phyloP scores from a whole-genome alignment of 2,329 filamentous ascomycete species.

The Xylaria sp. region DNA sequence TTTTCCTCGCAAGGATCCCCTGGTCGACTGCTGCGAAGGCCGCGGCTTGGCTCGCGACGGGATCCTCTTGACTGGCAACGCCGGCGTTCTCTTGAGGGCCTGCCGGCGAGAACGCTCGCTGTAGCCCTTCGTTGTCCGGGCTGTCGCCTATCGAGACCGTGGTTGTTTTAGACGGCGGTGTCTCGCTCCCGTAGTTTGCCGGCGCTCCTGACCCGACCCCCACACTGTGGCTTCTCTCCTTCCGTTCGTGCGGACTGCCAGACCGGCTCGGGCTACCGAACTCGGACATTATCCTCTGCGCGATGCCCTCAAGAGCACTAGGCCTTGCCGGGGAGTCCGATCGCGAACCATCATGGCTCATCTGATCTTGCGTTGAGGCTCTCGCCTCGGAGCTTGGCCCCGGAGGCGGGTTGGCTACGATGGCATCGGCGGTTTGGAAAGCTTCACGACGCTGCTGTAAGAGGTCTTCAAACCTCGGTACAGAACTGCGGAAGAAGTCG shows the following conservation, averaged over 20 bases:
- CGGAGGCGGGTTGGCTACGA: constrained; percentile 42
- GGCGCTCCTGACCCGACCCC: constrained; percentile 31
- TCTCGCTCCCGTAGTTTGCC: constrained; percentile 35
- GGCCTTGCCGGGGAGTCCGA: constrained; percentile 56
- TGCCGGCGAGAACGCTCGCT: constrained; percentile 47
- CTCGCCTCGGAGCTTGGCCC: constrained; percentile 31
- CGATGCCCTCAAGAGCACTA: constrained; percentile 62
- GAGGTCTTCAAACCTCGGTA: constrained; percentile 74
- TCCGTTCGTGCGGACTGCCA: constrained; percentile 53
- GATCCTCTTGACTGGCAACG: constrained; percentile 34
- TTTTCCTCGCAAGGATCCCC: constrained; percentile 58
- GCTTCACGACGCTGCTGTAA: constrained; percentile 66
- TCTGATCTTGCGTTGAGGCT: constrained; percentile 42
- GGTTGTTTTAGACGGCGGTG: constrained; percentile 40
- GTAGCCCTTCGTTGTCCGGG: constrained; percentile 36
- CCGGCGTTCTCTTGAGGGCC: constrained; percentile 36
- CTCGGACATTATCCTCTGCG: constrained; percentile 65
- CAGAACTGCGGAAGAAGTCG: constrained; percentile 60
- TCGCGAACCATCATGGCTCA: constrained; percentile 49
- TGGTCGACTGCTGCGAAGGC: constrained; percentile 68
- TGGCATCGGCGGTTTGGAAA: constrained; percentile 62
- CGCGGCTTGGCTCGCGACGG: constrained; percentile 55
- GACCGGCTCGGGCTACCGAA: constrained; percentile 57
- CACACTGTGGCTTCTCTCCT: constrained; percentile 44
- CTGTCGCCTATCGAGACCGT: constrained; percentile 46